Base-by-base conservation (phyloP, 257 asterid species). In the Pogostemon cablin region DNA sequence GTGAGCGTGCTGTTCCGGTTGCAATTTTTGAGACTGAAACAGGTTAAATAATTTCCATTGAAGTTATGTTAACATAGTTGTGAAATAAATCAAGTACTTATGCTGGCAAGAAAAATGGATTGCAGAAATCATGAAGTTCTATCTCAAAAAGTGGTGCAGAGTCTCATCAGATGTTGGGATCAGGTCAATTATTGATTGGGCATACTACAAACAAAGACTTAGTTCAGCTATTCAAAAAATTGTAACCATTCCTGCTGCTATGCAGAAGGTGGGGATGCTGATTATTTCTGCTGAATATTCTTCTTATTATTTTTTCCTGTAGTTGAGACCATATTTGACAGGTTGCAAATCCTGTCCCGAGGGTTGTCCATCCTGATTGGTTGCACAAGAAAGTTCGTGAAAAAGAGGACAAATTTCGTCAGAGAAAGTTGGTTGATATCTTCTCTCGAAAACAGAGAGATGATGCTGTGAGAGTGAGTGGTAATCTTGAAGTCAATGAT, bases 341-440 rank as follows among this genome's bases (percentile, higher is more conserved):
- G 99, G 92, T 95, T 79, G 82, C 91, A 65, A 95, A 95, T 82
- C 99, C 99, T 83, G 99, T 95, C 61, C 98, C 99, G n/a, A 86
- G 99, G 85, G 99, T 95, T 78, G 77, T 82, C 84, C 99, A 95
- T 86, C 99, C 99, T 56, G 99, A 95, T 75, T 95, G 99, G 99
- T 85, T 95, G 75, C 95, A 95, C 88, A 95, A 89, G 85, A 95
- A 84, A 85, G 95, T 95, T 70, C 97, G 96, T 71, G 99, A 95
- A 79, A 93, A 95, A 73, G 99, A 91, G 60, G 99, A 95, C 80
- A 95, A 88, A 81, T 91, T 86, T 82, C 96, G 98, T 71, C 99
- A 95, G 72, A 78, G 88, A 69, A 95, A 95, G 68, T 77, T 95
- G 86, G 87, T 79, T 78, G 99, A 93, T 84, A 85, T 93, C 15